Conservation (phyloP, 768 basidiomycete genomes). For the Lactarius psammicola region DNA sequence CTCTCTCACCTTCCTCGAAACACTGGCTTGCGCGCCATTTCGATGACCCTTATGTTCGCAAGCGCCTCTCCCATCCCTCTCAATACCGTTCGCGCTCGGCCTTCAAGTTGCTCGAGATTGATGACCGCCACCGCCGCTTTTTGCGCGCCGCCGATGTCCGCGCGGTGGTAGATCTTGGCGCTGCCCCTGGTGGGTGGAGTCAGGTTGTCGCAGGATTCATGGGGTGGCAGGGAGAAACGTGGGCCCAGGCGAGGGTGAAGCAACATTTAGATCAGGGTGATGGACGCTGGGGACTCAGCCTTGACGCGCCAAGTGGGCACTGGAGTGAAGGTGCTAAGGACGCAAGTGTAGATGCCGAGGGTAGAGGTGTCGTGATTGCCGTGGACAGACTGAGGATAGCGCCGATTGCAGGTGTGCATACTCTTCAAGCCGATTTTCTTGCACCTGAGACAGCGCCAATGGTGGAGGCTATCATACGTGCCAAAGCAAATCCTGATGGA, state of each 20-base stretch:
- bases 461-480: constrained; percentile 43
- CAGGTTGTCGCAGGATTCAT: constrained; percentile 72
- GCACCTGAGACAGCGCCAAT: constrained; percentile 45
- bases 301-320: constrained; percentile 1
- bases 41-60: constrained; percentile 68
- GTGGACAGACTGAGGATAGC: constrained; percentile 77
- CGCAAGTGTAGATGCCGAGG: constrained; percentile 21
- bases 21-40: constrained; percentile 70
- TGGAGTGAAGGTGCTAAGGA: constrained; percentile 10
- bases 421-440: constrained; percentile 79
- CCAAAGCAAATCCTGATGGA: constrained; percentile 35
- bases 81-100: constrained; percentile 83
- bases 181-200: constrained; percentile 93
- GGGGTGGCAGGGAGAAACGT: constrained; percentile 43
- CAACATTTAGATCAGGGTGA: background rate
- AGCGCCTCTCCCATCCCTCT: constrained; percentile 43
- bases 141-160: constrained; percentile 51
- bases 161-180: constrained; percentile 82
- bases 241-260: constrained; percentile 13
- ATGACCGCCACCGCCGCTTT: constrained; percentile 54
- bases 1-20: constrained; percentile 41
- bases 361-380: constrained; percentile 61
- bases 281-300: constrained; percentile 16
- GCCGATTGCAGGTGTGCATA: constrained; percentile 69
- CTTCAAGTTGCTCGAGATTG: constrained; percentile 86